Conservation (phyloP, 495 filamentous ascomycete genomes). For the Halenospora varia region DNA sequence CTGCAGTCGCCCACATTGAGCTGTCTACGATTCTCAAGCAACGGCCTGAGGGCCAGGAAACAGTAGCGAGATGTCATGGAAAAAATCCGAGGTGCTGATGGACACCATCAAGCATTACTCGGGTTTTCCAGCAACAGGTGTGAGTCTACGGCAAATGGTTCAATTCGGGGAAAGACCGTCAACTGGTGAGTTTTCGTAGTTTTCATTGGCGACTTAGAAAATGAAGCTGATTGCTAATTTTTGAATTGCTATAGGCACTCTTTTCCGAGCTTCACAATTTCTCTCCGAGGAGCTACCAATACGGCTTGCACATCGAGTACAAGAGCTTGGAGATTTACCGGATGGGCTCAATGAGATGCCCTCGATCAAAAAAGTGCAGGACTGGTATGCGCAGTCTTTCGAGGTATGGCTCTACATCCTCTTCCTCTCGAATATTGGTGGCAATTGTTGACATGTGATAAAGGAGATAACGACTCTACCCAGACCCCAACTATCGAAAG, state of each 20-base stretch:
- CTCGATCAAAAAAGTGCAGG: conserved; percentile 88
- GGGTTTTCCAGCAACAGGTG: conserved; percentile 93
- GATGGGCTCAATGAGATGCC: conserved; percentile 98
- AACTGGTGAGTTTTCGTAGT: conserved; percentile 54
- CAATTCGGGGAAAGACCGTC: conserved; percentile 94
- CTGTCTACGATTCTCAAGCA: conserved; percentile 10
- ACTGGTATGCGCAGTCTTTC: conserved; percentile 99
- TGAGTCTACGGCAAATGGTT: conserved; percentile 97
- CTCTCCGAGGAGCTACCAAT: conserved; percentile 97
- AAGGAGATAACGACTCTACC: conserved; percentile 88
- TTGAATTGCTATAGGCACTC: conserved; percentile 59
- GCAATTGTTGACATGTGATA: conserved; percentile 31
- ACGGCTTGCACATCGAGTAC: conserved; percentile 90
- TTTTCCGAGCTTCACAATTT: conserved; percentile 97
- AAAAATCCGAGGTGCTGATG: conserved; percentile 84
- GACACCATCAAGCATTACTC: conserved; percentile 98
- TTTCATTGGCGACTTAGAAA: neutral
- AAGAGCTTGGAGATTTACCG: conserved; percentile 87
- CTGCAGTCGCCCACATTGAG: conserved; percentile 12
- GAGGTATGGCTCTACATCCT: conserved; percentile 57
- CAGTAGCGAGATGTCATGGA: conserved; percentile 71
- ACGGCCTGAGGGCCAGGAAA: conserved; percentile 32
- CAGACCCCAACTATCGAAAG: conserved; percentile 68
- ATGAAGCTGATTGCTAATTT: conserved; percentile 8
- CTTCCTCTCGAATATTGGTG: neutral